phyloP scores from a whole-genome alignment of 805 yeast genomes.

The Saturnispora silvae region DNA sequence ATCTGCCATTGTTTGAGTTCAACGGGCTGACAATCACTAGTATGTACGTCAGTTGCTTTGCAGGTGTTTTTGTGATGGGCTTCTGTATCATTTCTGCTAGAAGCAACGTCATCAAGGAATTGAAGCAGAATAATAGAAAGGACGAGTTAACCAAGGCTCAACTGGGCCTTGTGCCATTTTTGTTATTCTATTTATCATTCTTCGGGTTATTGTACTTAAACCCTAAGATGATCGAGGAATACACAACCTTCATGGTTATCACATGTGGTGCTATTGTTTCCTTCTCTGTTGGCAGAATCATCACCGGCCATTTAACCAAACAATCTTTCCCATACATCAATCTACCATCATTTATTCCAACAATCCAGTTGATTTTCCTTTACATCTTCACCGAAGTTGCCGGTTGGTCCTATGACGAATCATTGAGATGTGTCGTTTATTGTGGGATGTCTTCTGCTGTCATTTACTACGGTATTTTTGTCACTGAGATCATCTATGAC shows the following conservation, averaged over 20 bases:
- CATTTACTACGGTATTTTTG: slow-evolving; percentile 60
- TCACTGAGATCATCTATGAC: slow-evolving; percentile 68
- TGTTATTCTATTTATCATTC: slow-evolving; percentile 39
- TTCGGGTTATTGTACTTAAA: slow-evolving; percentile 36
- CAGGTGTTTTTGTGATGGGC: slow-evolving; percentile 44
- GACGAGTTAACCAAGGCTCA: slow-evolving; percentile 25
- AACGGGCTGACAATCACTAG: slow-evolving; percentile 17
- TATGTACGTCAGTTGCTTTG: slow-evolving; percentile 33
- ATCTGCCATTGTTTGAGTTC: slow-evolving; percentile 19
- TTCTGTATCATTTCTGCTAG: slow-evolving; percentile 64
- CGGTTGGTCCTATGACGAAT: slow-evolving; percentile 30
- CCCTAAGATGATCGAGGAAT: slow-evolving; percentile 38
- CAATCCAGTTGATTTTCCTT: slow-evolving; percentile 33
- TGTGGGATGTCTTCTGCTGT: slow-evolving; percentile 56
- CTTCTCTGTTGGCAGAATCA: slow-evolving; percentile 82
- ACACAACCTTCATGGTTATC: slow-evolving; percentile 47
- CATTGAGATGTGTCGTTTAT: slow-evolving; percentile 48
- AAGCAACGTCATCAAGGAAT: slow-evolving; percentile 43
- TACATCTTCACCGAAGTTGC: slow-evolving; percentile 28
- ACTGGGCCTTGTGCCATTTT: slow-evolving; percentile 49
- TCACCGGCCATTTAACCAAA: slow-evolving; percentile 72
- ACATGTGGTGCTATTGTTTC: slow-evolving; percentile 73
- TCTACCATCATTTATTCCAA: slow-evolving; percentile 60
- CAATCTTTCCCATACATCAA: slow-evolving; percentile 69
- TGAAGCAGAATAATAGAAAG: slow-evolving; percentile 27